Base-by-base conservation (phyloP, 495 filamentous ascomycete genomes). In the Parmelia sp. region DNA sequence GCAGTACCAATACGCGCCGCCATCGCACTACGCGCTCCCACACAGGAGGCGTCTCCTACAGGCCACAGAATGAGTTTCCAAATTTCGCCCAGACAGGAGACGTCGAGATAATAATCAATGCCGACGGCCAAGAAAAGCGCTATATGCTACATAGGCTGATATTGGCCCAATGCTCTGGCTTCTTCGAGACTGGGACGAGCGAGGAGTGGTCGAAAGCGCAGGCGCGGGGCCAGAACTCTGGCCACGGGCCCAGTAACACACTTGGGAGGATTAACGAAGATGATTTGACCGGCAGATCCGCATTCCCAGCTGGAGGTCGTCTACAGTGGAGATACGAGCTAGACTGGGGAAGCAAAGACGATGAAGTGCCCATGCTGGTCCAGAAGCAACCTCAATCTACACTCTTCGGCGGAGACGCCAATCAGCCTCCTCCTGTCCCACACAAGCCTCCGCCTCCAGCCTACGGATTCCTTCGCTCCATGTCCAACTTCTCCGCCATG, bases 61-160 rank as follows among this genome's bases (percentile, higher is more conserved):
- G 84, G 45, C 83, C 88, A 55, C 88, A 90, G 72, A 96, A 96
- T 72, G 91, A 96, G 67, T 97, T 96, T 72, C 92, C 92, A 36
- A 79, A 93, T 66, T 97, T 97, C 75, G 88, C 86, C 47, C 87
- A 95, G 65, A 91, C 87, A 31, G 92, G 92, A 71, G 91, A 96
- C 74, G 90, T 95, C 68, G 92, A 96, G 78, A 90, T 96, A 65
- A 71, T 93, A 45, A 86, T 96, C 65, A 80, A 82, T 64, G 85
- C 82, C 27, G 86, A 84, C 58, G 80, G 85, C 44, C 86, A 88
- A 66, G 89, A 92, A 74, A 87, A 86, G 71, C 83, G 89, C 31
- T 96, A 96, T 71, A 82, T 96, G 45, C 83, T 96, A 25, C 92
- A 96, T 74, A 83, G 86, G 47, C 78, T 96, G 69, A 95, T 92